These are phyloP conservation scores for Monosporozyma servazzii DNA, from an alignment of 805 yeast species.

Conservation along the genomic window DNA sequence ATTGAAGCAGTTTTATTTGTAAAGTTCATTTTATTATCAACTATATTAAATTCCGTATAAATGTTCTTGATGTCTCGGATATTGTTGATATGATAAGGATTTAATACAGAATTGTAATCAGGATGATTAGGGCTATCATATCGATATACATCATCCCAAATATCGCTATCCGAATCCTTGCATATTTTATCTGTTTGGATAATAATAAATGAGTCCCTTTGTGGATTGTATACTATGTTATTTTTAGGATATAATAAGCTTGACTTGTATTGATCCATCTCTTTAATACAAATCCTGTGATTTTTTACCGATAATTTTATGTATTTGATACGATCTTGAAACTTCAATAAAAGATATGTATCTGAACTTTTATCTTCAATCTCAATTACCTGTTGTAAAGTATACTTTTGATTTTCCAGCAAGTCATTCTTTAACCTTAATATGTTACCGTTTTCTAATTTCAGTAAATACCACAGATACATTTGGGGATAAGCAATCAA, in stretches of 20 bases:
- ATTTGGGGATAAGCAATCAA: background rate
- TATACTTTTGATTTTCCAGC: background rate
- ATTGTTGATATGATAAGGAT: background rate
- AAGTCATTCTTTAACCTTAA: background rate
- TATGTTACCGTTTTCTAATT: background rate
- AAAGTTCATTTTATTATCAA: background rate
- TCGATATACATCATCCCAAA: background rate
- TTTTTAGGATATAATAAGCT: background rate
- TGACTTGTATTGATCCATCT: background rate
- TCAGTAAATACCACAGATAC: background rate
- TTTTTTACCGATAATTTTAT: background rate
- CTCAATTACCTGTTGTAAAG: background rate
- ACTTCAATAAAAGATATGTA: background rate
- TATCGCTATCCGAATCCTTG: background rate
- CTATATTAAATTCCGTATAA: background rate
- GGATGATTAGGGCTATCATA: background rate
- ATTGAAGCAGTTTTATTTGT: background rate
- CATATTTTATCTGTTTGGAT: background rate
- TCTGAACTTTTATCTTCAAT: background rate
- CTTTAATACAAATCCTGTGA: background rate
- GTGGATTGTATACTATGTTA: background rate
- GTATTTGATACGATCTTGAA: background rate
- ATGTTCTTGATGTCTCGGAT: background rate
- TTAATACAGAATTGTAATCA: background rate
- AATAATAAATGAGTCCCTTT: background rate